Conservation (phyloP, 1,284 basidiomycete species). For the Melampsora occidentalis region DNA sequence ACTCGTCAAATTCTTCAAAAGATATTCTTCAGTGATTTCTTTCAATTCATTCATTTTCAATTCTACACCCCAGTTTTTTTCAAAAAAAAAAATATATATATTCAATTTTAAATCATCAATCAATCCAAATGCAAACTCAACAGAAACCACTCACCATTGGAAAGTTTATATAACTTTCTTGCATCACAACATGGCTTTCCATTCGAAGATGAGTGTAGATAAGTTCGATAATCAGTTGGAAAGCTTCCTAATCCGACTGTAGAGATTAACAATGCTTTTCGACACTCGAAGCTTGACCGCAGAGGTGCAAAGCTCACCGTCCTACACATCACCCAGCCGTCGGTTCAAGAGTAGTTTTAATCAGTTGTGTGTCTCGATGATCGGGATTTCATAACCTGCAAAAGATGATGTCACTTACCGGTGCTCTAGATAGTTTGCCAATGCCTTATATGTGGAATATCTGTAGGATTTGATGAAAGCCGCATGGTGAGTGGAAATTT, state of each 20-base stretch:
- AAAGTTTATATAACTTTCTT: slow-evolving; percentile 10
- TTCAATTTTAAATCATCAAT: too few relatives aligned
- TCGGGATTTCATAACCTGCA: too few relatives aligned
- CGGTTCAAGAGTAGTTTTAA: too few relatives aligned
- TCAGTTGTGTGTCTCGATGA: too few relatives aligned
- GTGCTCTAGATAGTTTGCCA: slow-evolving; percentile 21
- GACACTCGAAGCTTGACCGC: slow-evolving; percentile 15
- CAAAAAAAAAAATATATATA: not conserved
- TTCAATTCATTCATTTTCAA: not conserved
- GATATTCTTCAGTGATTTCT: not conserved
- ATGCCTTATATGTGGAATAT: not conserved
- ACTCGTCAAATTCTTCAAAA: not conserved
- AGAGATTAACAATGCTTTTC: not conserved
- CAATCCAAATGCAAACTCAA: not conserved
- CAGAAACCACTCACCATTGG: slow-evolving; percentile 16
- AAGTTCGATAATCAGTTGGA: not conserved
- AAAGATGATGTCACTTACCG: not conserved
- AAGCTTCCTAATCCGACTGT: not conserved
- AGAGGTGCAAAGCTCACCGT: slow-evolving; percentile 23
- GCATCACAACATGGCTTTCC: slow-evolving; percentile 5
- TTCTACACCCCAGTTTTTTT: not conserved
- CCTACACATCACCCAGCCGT: not conserved
- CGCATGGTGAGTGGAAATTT: not conserved
- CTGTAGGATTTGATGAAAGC: not conserved
- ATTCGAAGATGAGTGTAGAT: slow-evolving; percentile 12